Evolutionary conservation across 164 flowering plant species (phyloP), one percentile per base, ranked within the genome.

Genomic region (Amborella trichopoda): DNA sequence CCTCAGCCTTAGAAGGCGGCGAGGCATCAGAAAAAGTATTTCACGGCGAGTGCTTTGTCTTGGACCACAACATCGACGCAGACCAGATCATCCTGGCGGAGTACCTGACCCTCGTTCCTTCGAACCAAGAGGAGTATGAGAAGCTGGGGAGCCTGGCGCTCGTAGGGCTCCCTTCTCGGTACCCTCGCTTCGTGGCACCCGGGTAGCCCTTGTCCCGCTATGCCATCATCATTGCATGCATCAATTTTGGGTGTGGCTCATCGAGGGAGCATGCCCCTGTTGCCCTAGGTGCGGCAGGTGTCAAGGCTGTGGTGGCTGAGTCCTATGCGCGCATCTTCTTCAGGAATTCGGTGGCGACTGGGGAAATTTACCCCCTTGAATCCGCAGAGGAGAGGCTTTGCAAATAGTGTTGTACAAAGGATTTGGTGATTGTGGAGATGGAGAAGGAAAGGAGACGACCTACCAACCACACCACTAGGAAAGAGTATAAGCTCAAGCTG

Each of bases 201-300:
- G 67, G 52, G 6, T 71, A 78, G 28, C 54, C 52, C 48, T 52
- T 63, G 19, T 56, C 98, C 13, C 70, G 71, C 17, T 91, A 66
- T 73, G 53, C 81, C 4, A 77, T 91, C 47, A 36, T 91, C 40
- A 78, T 91, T 28, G 98, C 53, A 5, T 96, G 98, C 4, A 80
- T 58, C 5, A 91, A 91, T 56, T 91, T 91, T 55, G 98, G 98
- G 0, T 91, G 98, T 54, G 98, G 96, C 1, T 91, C 98, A 2
- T 91, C 98, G 1, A 68, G 96, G 9, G 96, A 91, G 68, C 98
- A 91, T 49, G 98, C 98, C n/a, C 96, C 98, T 5, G 98, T 84
- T 20, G 87, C 95, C 3, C 69, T 91, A 1, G 98, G 98, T 0
- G 98, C 98, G 0, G 60, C 98, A 0, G 96, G 96, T 3, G 76